Conservation (phyloP, 108 stramenopile genomes). For the Stephanodiscus triporus region DNA sequence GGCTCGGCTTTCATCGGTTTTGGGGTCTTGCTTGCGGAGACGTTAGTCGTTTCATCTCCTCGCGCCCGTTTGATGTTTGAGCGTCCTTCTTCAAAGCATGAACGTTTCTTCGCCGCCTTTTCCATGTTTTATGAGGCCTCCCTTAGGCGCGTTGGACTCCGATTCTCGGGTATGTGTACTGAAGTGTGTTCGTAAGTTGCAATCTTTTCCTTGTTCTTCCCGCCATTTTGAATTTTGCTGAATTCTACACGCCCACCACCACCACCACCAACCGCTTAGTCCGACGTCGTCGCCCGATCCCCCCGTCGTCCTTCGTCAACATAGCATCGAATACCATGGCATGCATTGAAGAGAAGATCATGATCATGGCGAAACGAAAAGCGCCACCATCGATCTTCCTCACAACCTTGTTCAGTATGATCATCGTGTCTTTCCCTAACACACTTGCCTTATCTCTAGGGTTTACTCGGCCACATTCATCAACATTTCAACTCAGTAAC, state of each 20-base stretch:
- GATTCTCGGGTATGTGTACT: too few species aligned
- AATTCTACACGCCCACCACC: too few species aligned
- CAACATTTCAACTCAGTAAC: neutral
- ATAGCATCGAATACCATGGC: too few species aligned
- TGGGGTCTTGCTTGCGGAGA: neutral
- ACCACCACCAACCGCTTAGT: too few species aligned
- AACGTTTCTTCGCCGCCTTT: neutral
- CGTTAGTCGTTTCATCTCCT: neutral
- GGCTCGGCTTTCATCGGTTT: neutral
- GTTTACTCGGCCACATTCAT: neutral
- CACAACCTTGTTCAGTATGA: neutral
- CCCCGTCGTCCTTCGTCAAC: too few species aligned
- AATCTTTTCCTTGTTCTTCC: too few species aligned
- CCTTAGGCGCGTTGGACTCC: neutral
- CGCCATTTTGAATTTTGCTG: too few species aligned
- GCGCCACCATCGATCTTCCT: constrained; percentile 1
- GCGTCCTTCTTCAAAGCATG: neutral
- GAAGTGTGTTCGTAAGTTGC: too few species aligned
- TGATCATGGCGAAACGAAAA: neutral
- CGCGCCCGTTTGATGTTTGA: constrained; percentile 7
- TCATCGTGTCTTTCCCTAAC: neutral
- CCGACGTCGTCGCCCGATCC: too few species aligned
- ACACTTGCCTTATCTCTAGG: neutral
- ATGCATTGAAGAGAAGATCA: too few species aligned
- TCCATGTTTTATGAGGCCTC: neutral